Conservation (phyloP, 164 flowering plant species). For the Vitis riparia region DNA sequence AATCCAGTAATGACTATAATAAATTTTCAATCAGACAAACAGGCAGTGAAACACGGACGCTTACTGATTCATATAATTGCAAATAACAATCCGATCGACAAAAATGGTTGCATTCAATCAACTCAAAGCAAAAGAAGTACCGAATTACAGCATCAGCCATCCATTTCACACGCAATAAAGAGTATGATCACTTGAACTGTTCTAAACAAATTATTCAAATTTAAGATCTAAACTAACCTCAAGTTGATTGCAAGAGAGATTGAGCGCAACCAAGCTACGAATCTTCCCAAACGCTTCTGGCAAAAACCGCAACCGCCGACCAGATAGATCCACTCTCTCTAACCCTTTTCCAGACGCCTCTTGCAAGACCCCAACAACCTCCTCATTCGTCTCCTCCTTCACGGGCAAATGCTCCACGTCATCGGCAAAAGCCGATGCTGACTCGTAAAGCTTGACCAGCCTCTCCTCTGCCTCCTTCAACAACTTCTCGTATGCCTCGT, state of each 20-base stretch:
- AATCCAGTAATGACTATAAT: no score
- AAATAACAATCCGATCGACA: no score
- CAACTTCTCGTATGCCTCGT: slow-evolving; percentile 66
- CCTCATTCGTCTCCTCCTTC: slow-evolving; percentile 64
- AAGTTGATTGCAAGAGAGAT: slow-evolving; percentile 70
- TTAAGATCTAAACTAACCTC: slow-evolving; percentile 37
- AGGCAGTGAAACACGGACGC: no score
- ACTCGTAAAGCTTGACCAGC: slow-evolving; percentile 58
- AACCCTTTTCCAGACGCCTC: slow-evolving; percentile 42
- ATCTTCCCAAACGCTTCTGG: slow-evolving; percentile 87
- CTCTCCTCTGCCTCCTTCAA: slow-evolving; percentile 72
- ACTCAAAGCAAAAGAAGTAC: no score
- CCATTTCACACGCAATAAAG: no score
- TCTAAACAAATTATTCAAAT: background rate
- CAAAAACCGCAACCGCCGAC: slow-evolving; percentile 47
- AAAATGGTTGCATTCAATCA: no score
- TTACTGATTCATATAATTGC: no score
- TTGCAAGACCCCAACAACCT: slow-evolving; percentile 62
- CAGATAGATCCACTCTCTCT: slow-evolving; percentile 62
- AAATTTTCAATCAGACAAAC: no score
- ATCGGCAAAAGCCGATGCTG: slow-evolving; percentile 23
- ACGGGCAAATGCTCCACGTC: background rate
- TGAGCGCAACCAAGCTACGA: slow-evolving; percentile 46
- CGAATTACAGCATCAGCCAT: no score
- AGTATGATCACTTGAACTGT: no score